These are phyloP conservation scores for Calonectria hawksworthii DNA, from an alignment of 2,329 filamentous ascomycete genomes.

Conservation along the genomic window DNA sequence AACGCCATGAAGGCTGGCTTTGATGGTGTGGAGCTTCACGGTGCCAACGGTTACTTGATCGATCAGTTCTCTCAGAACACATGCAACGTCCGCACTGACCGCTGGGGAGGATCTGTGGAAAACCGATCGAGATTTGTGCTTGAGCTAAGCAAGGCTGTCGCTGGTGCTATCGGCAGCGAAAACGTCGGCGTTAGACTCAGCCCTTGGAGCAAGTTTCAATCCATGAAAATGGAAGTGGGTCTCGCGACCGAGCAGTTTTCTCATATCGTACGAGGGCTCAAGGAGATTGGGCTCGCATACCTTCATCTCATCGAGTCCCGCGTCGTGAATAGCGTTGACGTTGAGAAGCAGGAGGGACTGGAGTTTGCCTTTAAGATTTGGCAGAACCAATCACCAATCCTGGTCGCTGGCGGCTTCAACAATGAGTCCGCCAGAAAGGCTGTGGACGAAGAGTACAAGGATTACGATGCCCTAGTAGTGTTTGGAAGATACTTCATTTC, in stretches of 20 bases:
- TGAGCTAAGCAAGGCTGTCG: neutral
- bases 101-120: neutral
- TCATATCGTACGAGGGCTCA: slow-evolving; percentile 57
- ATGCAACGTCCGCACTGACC: neutral
- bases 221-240: slow-evolving; percentile 69
- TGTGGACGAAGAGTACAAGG: neutral
- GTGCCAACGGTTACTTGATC: neutral
- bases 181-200: slow-evolving; percentile 68
- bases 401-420: neutral
- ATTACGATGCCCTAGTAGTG: neutral
- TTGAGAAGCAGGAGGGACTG: neutral
- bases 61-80: neutral
- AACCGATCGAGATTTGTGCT: neutral
- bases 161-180: slow-evolving; percentile 28
- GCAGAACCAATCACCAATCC: neutral
- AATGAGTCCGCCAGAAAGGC: neutral
- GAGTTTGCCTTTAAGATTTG: neutral
- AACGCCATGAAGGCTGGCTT: slow-evolving; percentile 73
- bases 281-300: neutral
- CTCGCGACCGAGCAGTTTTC: slow-evolving; percentile 70
- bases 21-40: slow-evolving; percentile 72
- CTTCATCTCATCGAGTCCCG: neutral
- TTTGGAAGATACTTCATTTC: slow-evolving; percentile 1
- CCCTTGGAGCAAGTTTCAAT: slow-evolving; percentile 71
- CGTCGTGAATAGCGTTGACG: neutral